These are phyloP conservation scores for Kickxella alabastrina DNA, from an alignment of 192 early-diverging fungal species.

Conservation along the genomic window DNA sequence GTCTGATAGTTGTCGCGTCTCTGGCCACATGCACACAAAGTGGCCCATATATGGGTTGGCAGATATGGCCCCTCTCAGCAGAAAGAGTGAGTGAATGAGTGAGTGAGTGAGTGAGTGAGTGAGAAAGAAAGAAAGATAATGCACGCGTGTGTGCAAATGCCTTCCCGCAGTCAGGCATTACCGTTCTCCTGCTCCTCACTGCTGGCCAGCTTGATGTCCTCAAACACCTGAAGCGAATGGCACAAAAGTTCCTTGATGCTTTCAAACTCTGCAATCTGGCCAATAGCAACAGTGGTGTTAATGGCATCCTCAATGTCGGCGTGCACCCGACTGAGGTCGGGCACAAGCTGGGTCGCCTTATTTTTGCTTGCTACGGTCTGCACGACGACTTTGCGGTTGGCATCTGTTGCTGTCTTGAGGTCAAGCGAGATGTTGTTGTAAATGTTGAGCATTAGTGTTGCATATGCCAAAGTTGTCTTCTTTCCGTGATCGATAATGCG, in stretches of 20 bases:
- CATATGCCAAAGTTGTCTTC: slow-evolving; percentile 37
- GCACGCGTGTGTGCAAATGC: no score
- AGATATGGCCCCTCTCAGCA: no score
- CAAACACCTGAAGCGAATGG: slow-evolving; percentile 44
- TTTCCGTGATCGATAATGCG: slow-evolving; percentile 40
- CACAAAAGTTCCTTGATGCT: slow-evolving; percentile 44
- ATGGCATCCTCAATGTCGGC: slow-evolving; percentile 42
- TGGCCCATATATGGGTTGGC: no score
- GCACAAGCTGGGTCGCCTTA: slow-evolving; percentile 23
- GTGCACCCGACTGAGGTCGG: slow-evolving; percentile 28
- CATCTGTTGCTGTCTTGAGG: slow-evolving; percentile 28
- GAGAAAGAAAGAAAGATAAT: no score
- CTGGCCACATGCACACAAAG: no score
- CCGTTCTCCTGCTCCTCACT: no score
- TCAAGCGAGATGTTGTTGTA: slow-evolving; percentile 51
- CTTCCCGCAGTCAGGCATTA: no score
- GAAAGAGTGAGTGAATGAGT: no score
- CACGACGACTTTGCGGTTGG: slow-evolving; percentile 33
- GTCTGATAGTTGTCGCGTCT: no score
- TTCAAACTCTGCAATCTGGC: slow-evolving; percentile 20
- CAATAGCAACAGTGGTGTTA: slow-evolving; percentile 14
- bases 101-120: no score
- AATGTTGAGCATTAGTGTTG: slow-evolving; percentile 48
- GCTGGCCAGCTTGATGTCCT: slow-evolving; percentile 17
- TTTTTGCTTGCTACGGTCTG: slow-evolving; percentile 32